Evolutionary conservation across 2,329 filamentous ascomycete species (phyloP).

Genomic region (Lachnum nothofagi): DNA sequence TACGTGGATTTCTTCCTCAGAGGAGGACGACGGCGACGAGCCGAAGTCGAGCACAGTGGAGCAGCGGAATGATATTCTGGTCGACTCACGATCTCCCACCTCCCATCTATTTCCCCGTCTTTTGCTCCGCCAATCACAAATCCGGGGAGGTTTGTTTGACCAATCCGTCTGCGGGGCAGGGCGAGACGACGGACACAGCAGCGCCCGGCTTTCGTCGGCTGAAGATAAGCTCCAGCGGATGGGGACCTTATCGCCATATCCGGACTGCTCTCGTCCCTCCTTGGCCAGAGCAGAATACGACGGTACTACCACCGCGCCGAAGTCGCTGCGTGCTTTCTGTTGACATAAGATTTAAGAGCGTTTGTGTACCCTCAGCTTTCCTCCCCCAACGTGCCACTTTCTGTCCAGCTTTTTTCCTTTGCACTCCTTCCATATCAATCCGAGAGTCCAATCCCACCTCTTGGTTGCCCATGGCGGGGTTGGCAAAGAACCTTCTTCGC

Average conservation of each 20-base stretch:
- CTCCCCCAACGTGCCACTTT: neutral
- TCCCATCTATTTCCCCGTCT: neutral
- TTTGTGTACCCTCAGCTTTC: neutral
- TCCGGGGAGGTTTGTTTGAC: neutral
- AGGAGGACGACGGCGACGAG: constrained; percentile 28
- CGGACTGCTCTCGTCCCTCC: constrained; percentile 13
- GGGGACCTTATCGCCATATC: constrained; percentile 5
- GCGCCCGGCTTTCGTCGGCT: constrained; percentile 17
- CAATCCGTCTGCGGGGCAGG: neutral
- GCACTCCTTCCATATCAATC: neutral
- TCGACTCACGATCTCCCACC: no score
- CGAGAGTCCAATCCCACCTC: constrained; percentile 1
- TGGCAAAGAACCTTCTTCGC: constrained; percentile 17
- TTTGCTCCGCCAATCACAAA: neutral
- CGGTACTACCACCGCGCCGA: constrained; percentile 6
- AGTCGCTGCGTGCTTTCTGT: constrained; percentile 12
- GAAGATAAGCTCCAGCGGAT: constrained; percentile 9
- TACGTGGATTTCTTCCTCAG: constrained; percentile 66
- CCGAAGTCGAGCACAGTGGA: neutral
- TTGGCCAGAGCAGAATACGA: neutral
- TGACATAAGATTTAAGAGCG: neutral
- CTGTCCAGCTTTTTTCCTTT: neutral
- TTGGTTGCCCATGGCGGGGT: constrained; percentile 19
- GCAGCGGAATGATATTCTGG: no score
- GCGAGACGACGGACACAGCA: neutral